A percentile compares a stretch with the other conserved stretches of the same genome.
These are phyloP conservation scores for Neotropicomus parvogracilis DNA, from an alignment of 1,284 basidiomycete species.

Conservation along the genomic window DNA sequence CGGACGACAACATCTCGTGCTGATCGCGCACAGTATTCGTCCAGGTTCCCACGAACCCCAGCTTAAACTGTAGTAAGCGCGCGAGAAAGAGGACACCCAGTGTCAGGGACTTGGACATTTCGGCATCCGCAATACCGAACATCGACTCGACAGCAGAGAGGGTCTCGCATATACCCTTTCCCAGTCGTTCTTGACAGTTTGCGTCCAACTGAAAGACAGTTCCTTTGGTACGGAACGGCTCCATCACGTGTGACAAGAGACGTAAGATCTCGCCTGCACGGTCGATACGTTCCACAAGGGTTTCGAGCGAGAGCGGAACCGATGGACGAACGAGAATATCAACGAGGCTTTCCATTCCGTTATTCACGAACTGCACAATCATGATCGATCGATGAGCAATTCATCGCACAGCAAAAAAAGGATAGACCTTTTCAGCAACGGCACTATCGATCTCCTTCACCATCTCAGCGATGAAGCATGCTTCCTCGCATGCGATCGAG, in stretches of 20 bases:
- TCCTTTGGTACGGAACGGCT: slow-evolving; percentile 52
- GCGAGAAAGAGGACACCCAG: slow-evolving; percentile 49
- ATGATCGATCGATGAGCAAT: background rate
- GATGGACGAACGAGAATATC: slow-evolving; percentile 47
- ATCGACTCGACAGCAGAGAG: slow-evolving; percentile 42
- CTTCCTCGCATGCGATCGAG: slow-evolving; percentile 69
- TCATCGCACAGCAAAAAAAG: background rate
- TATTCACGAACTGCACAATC: slow-evolving; percentile 73
- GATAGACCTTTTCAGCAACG: slow-evolving; percentile 61
- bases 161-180: slow-evolving; percentile 44
- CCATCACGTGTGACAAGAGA: slow-evolving; percentile 62
- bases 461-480: slow-evolving; percentile 76
- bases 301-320: slow-evolving; percentile 28
- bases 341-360: slow-evolving; percentile 63
- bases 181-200: slow-evolving; percentile 53
- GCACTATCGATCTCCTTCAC: slow-evolving; percentile 60
- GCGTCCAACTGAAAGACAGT: slow-evolving; percentile 48
- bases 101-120: slow-evolving; percentile 21
- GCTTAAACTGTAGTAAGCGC: slow-evolving; percentile 66
- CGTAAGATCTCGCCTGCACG: slow-evolving; percentile 67
- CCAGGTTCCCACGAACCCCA: slow-evolving; percentile 63
- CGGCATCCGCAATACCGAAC: slow-evolving; percentile 24
- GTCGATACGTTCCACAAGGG: slow-evolving; percentile 41
- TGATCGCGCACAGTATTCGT: slow-evolving; percentile 48
- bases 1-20: slow-evolving; percentile 42